Evolutionary conservation across 306 rosid genomes (phyloP), one percentile per base, ranked within the genome.

Genomic region (Crotalaria pallida): DNA sequence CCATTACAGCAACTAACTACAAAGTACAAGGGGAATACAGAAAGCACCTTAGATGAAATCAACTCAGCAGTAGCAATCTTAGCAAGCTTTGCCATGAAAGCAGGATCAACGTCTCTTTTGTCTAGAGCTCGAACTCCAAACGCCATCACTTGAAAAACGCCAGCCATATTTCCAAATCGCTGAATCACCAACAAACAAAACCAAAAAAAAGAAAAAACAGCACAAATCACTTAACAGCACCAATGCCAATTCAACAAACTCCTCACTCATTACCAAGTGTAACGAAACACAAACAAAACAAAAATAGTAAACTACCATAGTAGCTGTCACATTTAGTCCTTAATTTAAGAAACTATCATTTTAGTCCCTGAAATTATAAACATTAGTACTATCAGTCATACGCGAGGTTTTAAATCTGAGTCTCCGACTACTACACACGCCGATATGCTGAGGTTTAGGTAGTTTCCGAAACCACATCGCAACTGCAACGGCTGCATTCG

Each of bases 81-180:
- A 1, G 98, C 98, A 4, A 93, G 90, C 86, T 85, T 93, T 2
- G 80, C 43, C 96, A 90, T 87, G 77, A 90, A 93, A 76, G 81
- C 56, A 71, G 93, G 51, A 75, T 93, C 98, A 6, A 87, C 89
- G 2, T 88, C 88, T 12, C 80, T 67, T 48, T 72, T 51, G 48
- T 88, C 92, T 53, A 93, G 82, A 33, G 94, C 93, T 50, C 86
- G 80, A 40, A 93, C 97, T 65, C 92, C 98, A 34, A 81, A 87
- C 34, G 98, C 87, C 96, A 93, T 93, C 47, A 93, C 97, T 88
- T 87, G 91, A 76, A 90, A 93, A 77, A 89, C 82, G 41, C 97
- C 98, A n/a, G 97, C 96, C 89, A 93, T 85, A 51, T 93, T 90
- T 12, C 98, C 97, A 29, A 90, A 93, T 17, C 98, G 86, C 98